These are phyloP conservation scores for Talaromyces piceae DNA, from an alignment of 2,329 filamentous ascomycete species.

Conservation along the genomic window DNA sequence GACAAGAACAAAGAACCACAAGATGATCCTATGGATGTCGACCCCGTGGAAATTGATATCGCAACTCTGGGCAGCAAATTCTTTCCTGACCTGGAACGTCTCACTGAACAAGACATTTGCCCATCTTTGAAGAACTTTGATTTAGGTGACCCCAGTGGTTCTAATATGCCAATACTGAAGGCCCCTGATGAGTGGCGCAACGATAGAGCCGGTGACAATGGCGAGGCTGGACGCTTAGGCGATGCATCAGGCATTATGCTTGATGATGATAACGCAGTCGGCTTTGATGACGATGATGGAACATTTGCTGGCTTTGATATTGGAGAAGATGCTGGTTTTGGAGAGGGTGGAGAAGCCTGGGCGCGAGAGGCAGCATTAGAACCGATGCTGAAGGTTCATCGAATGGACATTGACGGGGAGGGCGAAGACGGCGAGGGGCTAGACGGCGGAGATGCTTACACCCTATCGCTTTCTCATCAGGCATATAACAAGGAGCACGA, in stretches of 20 bases:
- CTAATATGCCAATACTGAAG: conserved; percentile 87
- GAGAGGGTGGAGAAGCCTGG: conserved; percentile 94
- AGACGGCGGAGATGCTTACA: conserved; percentile 64
- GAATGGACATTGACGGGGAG: conserved; percentile 43
- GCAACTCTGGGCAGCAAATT: conserved; percentile 67
- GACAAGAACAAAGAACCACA: conserved; percentile 30
- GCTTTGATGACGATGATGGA: conserved; percentile 73
- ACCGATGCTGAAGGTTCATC: conserved; percentile 74
- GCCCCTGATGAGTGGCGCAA: conserved; percentile 78
- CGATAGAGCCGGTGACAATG: conserved; percentile 52
- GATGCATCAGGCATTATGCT: conserved; percentile 75
- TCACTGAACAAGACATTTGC: conserved; percentile 87
- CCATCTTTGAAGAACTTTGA: conserved; percentile 92
- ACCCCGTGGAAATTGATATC: conserved; percentile 72
- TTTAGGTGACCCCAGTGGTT: conserved; percentile 74
- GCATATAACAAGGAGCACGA: conserved; percentile 68
- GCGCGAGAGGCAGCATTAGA: conserved; percentile 81
- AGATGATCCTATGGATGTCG: conserved; percentile 46
- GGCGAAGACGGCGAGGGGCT: conserved; percentile 49
- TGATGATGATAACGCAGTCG: conserved; percentile 75
- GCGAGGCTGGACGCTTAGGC: conserved; percentile 42
- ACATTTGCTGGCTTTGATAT: conserved; percentile 63
- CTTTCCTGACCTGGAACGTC: conserved; percentile 68
- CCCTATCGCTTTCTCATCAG: conserved; percentile 68
- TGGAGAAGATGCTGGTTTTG: conserved; percentile 65